Base-by-base conservation (phyloP, 148 eudicot species). In the Cornus controversa region DNA sequence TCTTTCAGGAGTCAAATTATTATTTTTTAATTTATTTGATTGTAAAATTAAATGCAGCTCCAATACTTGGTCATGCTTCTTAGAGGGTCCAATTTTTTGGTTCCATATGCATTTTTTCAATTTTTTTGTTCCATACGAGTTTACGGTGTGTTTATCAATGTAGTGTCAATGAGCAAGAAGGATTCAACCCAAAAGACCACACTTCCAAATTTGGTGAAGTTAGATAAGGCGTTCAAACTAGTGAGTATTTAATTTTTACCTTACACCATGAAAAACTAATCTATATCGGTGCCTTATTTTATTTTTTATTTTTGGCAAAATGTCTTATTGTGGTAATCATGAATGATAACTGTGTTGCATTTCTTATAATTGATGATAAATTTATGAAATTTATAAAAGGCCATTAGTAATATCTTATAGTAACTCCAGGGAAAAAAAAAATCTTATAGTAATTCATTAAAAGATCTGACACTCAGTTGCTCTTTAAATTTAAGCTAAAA, bases 151-250 rank as follows among this genome's bases (percentile, higher is more conserved):
- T 40, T 40, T 9, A 40, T 40, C 40, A 66, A 66, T 42, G 71
- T 66, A 67, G 54, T 60, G 71, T 69, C 47, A 23, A 74, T 68
- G 82, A 75, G 45, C 37, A 80, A 40, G 82, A 79, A 80, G 45
- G 67, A 58, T 31, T 29, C 71, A 0, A 26, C 68, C 29, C 65
- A 69, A 27, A 74, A 80, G 45, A n/a, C 57, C 62, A 5, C 79
- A 28, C 78, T 74, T 27, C 87, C 88, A 71, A 82, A 85, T 70
- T 62, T 87, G 74, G 82, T 85, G 70, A 87, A 79, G 50, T 80
- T 85, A 67, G 83, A 83, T 66, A 85, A 72, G 50, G 90, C 88
- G 66, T 68, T 83, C 74, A 88, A 81, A 72, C 77, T 85, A 88
- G 90, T 87, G 73, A 67, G 63, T 28, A 16, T 42, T 50, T 8